Evolutionary conservation across 1,139 yeast genomes (phyloP).

Genomic region (Hyphopichia burtonii): DNA sequence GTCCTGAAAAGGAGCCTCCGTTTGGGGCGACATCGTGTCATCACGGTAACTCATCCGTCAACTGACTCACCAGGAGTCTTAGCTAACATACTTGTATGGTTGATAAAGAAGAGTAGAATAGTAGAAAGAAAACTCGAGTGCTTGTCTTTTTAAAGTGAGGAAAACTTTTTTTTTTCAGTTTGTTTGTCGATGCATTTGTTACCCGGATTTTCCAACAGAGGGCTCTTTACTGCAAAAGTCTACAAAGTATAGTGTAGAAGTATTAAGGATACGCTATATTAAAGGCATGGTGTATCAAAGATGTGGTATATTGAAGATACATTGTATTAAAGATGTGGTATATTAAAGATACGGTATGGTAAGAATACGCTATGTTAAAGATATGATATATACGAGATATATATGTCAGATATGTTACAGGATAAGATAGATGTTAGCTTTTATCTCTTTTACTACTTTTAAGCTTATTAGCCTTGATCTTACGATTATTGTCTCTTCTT

Average conservation of each 20-base stretch:
- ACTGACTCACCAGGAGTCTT: too few relatives aligned
- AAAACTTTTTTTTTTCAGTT: constrained; percentile 4
- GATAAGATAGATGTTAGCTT: too few relatives aligned
- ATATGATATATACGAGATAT: neutral
- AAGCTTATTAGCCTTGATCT: constrained; percentile 25
- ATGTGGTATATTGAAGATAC: neutral
- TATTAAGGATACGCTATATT: neutral
- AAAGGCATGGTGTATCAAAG: neutral
- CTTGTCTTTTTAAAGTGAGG: constrained; percentile 1
- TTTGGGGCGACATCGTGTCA: constrained; percentile 58
- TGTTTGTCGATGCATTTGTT: neutral
- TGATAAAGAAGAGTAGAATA: too few relatives aligned
- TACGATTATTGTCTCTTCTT: constrained; percentile 64
- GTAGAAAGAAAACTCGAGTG: too few relatives aligned
- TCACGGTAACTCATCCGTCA: constrained; percentile 18
- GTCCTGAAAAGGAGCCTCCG: constrained; percentile 60
- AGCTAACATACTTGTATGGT: too few relatives aligned
- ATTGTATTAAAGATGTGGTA: neutral
- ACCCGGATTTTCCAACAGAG: neutral
- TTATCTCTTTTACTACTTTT: constrained; percentile 15
- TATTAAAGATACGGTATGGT: neutral
- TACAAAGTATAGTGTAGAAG: neutral
- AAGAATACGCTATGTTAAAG: neutral
- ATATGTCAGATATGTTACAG: too few relatives aligned
- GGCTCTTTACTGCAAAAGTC: constrained; percentile 1